These are phyloP conservation scores for Penicillium sp. DNA, from an alignment of 2,329 filamentous ascomycete genomes.

Conservation along the genomic window DNA sequence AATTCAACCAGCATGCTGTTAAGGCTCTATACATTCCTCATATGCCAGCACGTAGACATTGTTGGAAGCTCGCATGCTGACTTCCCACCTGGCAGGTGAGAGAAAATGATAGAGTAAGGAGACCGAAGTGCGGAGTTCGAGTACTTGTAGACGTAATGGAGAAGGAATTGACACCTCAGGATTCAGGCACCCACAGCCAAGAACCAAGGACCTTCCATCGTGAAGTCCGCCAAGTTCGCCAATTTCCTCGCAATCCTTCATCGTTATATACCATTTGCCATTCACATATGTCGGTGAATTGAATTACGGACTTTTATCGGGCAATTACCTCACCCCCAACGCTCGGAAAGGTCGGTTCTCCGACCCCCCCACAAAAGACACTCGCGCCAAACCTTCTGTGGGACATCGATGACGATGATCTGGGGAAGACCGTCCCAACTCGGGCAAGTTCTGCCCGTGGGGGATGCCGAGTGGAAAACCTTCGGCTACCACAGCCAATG, in stretches of 20 bases:
- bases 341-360: neutral
- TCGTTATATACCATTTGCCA: neutral
- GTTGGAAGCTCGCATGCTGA: too few species aligned
- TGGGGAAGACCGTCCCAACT: neutral
- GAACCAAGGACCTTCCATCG: too few species aligned
- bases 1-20: too few species aligned
- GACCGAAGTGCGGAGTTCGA: too few species aligned
- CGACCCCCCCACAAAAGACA: conserved; percentile 6
- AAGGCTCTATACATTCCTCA: too few species aligned
- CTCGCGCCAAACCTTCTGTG: conserved; percentile 12
- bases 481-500: neutral
- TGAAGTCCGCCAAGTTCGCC: too few species aligned
- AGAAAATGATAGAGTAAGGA: too few species aligned
- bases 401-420: conserved; percentile 21
- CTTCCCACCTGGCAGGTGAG: too few species aligned
- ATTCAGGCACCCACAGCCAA: neutral
- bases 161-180: too few species aligned
- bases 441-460: conserved; percentile 4
- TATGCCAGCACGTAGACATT: too few species aligned
- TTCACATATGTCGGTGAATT: neutral
- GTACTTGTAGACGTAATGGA: too few species aligned
- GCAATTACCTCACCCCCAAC: neutral
- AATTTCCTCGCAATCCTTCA: neutral
- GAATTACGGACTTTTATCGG: neutral
- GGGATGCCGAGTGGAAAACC: conserved; percentile 2